Base-by-base conservation (phyloP, 768 basidiomycete genomes). In the Boletus fagicola region DNA sequence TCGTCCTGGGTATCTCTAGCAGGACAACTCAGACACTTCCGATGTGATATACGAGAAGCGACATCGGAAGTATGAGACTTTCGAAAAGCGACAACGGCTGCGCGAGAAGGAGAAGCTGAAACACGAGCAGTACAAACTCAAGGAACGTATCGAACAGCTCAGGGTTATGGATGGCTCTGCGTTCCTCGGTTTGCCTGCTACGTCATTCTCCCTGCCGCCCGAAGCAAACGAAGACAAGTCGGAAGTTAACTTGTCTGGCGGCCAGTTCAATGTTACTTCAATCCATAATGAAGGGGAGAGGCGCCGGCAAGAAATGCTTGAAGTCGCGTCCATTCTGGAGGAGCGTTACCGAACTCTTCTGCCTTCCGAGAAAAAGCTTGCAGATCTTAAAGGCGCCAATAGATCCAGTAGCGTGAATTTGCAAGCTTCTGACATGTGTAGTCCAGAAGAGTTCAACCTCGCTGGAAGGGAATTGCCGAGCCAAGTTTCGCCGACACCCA, bases 31-130 rank as follows among this genome's bases (percentile, higher is more conserved):
- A 59, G 89, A 92, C 69, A 91, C 86, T 4, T 89, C 89, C 10
- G 93, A 96, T 73, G 82, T 82, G 24, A 81, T 82, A 8, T 96
- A 94, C 67, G 83, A 89, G 71, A 86, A 85, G 61, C 83, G 91
- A 44, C 93, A 96, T 72, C 81, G 85, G 51, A 92, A 90, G 68
- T 94, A 90, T 71, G 92, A 94, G 70, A 81, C 81, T 15, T 88
- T 90, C 57, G 94, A 95, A 73, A 92, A 91, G 69, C 83, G 92
- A 9, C 85, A 87, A 67, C 87, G 92, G 5, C 75, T 90, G 35
- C 84, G 92, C 53, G 93, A 95, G 74, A 92, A 92, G 73, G 93
- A 96, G 73, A 93, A 93, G 68, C 81, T 95, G 53, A 88, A 90
- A 72, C 88, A 93, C 62, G 92, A 94, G 67, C 91, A 93, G 63